Percentiles rank a stretch among this genome's conserved stretches.
These are phyloP conservation scores for Atkinsonella hypoxylon DNA, from an alignment of 2,329 filamentous ascomycete species.

Conservation along the genomic window DNA sequence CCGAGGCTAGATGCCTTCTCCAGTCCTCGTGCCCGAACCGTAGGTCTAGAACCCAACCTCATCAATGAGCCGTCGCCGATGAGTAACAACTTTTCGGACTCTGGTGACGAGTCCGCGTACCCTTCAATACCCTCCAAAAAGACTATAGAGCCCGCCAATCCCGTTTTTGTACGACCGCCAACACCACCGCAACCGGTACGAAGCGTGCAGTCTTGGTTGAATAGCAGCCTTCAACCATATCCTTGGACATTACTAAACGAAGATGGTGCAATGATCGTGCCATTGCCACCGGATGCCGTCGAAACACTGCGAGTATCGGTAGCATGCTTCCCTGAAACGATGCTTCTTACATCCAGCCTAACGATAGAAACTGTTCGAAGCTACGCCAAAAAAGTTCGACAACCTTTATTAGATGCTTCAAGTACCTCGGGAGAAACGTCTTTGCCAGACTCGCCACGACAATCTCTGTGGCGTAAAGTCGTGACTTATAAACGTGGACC, in stretches of 20 bases:
- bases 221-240: slow-evolving; percentile 19
- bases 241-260: slow-evolving; percentile 19
- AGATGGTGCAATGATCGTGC: slow-evolving; percentile 28
- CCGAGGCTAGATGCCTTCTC: neutral
- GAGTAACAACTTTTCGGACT: slow-evolving; percentile 3
- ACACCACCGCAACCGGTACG: slow-evolving; percentile 23
- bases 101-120: slow-evolving; percentile 8
- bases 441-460: slow-evolving; percentile 10
- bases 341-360: slow-evolving; percentile 42
- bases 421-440: slow-evolving; percentile 12
- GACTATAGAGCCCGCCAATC: slow-evolving; percentile 8
- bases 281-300: slow-evolving; percentile 39
- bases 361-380: slow-evolving; percentile 45
- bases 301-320: slow-evolving; percentile 43
- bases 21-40: neutral
- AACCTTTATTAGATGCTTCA: slow-evolving; percentile 19
- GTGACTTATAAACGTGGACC: slow-evolving; percentile 17
- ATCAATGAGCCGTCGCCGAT: slow-evolving; percentile 5
- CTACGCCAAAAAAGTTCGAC: slow-evolving; percentile 41
- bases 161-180: slow-evolving; percentile 20
- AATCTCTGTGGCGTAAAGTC: slow-evolving; percentile 26
- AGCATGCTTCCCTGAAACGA: slow-evolving; percentile 46
- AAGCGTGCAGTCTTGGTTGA: slow-evolving; percentile 25
- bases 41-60: neutral
- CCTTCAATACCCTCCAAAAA: slow-evolving; percentile 1